Evolutionary conservation across 768 basidiomycete species (phyloP), one percentile per base, ranked within the genome.

Genomic region (Podaxis carcinomalis): DNA sequence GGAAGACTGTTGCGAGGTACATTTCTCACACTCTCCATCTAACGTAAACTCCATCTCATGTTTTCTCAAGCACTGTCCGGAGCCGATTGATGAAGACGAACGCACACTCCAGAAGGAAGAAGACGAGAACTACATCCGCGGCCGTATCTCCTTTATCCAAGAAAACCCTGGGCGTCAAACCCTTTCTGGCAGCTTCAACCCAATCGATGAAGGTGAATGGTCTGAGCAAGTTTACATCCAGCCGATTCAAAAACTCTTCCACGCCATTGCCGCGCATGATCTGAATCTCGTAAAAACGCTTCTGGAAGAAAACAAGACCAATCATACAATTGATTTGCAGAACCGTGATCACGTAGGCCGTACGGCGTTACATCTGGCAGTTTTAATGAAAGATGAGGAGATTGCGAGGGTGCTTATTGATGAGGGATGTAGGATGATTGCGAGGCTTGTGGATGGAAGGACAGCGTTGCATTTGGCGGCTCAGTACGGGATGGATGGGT

Each of bases 171-270:
- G 84, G 0, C 82, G 84, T 9, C 85, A 87, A 67, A 80, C 72
- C 40, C 80, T 87, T 42, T 80, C 84, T 0, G 86, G 86, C 0
- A 83, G 82, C 66, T 87, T 87, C 75, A 82, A 84, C 56, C 85
- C 85, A 0, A 86, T 87, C 66, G 85, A 88, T 62, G 82, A 79
- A 11, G 84, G 83, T 10, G 84, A 86, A 75, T 88, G 86, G 86
- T 78, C 79, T 59, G 83, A 76, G 36, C 81, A 84, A 63, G 84
- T 82, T 7, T 88, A 87, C 68, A 76, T 86, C 62, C 82, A 80
- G 10, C 76, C 76, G 13, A 77, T 78, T 0, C 80, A 83, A 59
- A 77, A 78, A 60, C 79, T 88, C 59, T 87, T 87, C 72, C 66
- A 71, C 9, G 82, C 82, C n/a, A 83, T 88, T 62, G 79, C 75